Evolutionary conservation across 257 asterid genomes (phyloP), one percentile per base, ranked within the genome.

Genomic region (Eucommia ulmoides): DNA sequence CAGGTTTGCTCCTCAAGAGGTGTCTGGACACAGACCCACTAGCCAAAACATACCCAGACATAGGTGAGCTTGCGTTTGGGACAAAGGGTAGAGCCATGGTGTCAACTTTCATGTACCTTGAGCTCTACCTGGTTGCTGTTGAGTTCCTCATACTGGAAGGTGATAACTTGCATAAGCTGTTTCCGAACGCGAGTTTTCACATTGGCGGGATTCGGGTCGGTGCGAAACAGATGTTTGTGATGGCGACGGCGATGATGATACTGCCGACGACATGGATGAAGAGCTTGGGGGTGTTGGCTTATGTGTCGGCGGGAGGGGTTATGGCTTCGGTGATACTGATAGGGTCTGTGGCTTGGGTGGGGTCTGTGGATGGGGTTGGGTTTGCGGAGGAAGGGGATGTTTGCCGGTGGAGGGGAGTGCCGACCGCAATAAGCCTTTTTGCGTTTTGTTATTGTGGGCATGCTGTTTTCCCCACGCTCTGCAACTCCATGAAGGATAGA

Each of bases 261-360:
- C 53, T 80, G 63, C 88, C 88, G 0, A 75, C 81, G 16, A 72
- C 82, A 16, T 77, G 85, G 91, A 14, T 77, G 20, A 74, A 59
- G 24, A 65, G 54, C 35, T 65, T 79, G 8, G 73, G 82, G 0
- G 25, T 61, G 7, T 55, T 80, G 4, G 84, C 78, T 22, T 76
- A 80, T 50, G 54, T 76, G 46, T 80, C 82, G 3, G 52, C 51
- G 3, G 67, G 77, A 1, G 88, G 83, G 22, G 69, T 79, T 20
- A 44, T 75, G 46, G 80, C 83, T 7, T 66, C 65, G 12, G 1
- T 72, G 7, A 16, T 72, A 25, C 65, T 78, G 1, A 33, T 72
- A 18, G 49, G 54, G 9, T 25, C 66, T 2, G 64, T 72, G 8
- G 41, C 65, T 8, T 78, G 83, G 88, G 62, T 69, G 21, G 88